phyloP scores from a whole-genome alignment of 2,329 filamentous ascomycete genomes.

The Aspergillus cejpii region DNA sequence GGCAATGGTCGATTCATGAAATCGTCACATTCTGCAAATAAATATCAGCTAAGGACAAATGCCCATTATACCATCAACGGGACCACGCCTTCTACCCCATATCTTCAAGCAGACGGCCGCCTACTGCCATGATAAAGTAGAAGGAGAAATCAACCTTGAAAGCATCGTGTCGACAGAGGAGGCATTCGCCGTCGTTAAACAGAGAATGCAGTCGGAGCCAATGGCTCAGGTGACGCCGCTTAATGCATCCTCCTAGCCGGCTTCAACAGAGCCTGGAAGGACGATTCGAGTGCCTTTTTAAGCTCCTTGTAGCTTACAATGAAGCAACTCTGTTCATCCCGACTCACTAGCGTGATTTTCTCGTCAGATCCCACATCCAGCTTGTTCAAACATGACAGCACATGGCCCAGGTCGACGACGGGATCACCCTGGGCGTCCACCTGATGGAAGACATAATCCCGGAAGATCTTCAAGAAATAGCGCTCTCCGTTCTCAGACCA shows the following conservation, averaged over 20 bases:
- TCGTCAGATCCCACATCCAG: slow-evolving; percentile 86
- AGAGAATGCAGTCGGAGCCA: slow-evolving; percentile 3
- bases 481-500: slow-evolving; percentile 93
- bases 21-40: background rate
- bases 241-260: slow-evolving; percentile 34
- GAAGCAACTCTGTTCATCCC: slow-evolving; percentile 84
- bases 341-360: slow-evolving; percentile 73
- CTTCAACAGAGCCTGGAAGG: slow-evolving; percentile 54
- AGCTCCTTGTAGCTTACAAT: slow-evolving; percentile 87
- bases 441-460: slow-evolving; percentile 96
- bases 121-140: background rate
- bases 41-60: background rate
- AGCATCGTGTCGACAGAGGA: background rate
- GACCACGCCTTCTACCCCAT: background rate
- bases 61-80: background rate
- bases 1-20: background rate
- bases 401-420: slow-evolving; percentile 78
- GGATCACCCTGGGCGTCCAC: slow-evolving; percentile 79
- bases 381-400: slow-evolving; percentile 81
- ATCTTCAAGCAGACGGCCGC: background rate
- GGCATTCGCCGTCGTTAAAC: slow-evolving; percentile 2
- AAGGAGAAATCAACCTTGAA: background rate
- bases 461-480: slow-evolving; percentile 88
- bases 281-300: slow-evolving; percentile 57
- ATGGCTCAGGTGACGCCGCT: background rate